Evolutionary conservation across 1,284 basidiomycete species (phyloP), one percentile per base, ranked within the genome.

Genomic region (Earliella scabrosa): DNA sequence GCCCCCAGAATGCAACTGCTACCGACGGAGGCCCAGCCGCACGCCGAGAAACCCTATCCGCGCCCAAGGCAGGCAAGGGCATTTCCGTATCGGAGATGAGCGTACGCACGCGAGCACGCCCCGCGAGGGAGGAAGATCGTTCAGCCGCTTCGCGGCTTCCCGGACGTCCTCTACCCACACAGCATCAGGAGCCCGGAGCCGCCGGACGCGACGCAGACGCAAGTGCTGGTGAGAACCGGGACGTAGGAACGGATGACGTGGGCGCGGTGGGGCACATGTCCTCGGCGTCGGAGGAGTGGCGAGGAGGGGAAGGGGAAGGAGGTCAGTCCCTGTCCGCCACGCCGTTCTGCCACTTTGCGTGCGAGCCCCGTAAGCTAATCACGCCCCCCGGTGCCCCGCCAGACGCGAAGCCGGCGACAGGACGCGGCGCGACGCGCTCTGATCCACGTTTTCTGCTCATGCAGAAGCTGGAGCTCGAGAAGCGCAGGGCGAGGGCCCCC

Each of bases 401-500:
- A 49, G 48, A 40, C 39, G 35, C 11, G 20, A 18, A 14, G 46
- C 27, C 49, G 48, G 31, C 45, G 53, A 50, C 36, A 39, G 43
- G 51, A 52, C 43, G 46, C 45, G 48, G 41, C 41, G 56, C 40
- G 34, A 26, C 38, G 26, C 38, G 44, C 20, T 38, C 50, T 38
- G 54, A 56, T 52, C 55, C 66, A 59, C 80, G 78, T 58, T 67
- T 72, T 52, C 68, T 68, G 63, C 71, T 83, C 59, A 68, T 83
- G 54, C 67, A 70, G 58, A 78, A 76, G 67, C 74, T 85, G 47
- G 74, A 74, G 62, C 67, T 73, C 56, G 81, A 82, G 69, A 80
- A 76, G 70, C 69, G 65, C 52, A 49, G 43, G 31, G 46, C 64
- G 61, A 23, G 54, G 27, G 31, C 64, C 58, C 36, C 51, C 40